Conservation (phyloP, 257 asterid genomes). For the Solanum appendiculatum region DNA sequence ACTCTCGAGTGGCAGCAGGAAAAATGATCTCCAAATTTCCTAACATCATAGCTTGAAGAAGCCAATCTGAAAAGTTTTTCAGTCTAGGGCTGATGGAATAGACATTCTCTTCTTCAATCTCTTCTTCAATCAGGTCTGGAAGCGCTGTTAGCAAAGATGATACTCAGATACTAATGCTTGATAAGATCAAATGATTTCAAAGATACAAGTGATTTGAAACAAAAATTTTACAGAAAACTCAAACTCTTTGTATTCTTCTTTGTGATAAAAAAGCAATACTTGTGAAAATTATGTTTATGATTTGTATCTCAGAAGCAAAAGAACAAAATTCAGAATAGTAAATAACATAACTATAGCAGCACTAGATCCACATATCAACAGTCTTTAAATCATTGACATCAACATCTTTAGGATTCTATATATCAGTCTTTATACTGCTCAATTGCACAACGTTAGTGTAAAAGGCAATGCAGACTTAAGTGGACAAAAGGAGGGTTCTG, state of each 20-base stretch:
- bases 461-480: neutral
- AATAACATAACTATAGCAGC: neutral
- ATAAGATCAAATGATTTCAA: neutral
- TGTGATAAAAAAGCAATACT: neutral
- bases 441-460: neutral
- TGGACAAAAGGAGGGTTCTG: neutral
- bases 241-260: neutral
- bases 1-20: constrained; percentile 85
- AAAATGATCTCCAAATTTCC: constrained; percentile 79
- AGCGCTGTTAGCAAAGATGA: constrained; percentile 24
- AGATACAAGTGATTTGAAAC: neutral
- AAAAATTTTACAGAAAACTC: neutral
- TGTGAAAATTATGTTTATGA: neutral
- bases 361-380: neutral
- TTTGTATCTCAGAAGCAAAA: neutral
- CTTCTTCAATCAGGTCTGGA: constrained; percentile 32
- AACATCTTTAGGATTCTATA: neutral
- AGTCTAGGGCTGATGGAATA: constrained; percentile 48
- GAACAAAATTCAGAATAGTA: neutral
- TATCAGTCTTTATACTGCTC: neutral
- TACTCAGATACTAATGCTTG: neutral
- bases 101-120: constrained; percentile 30
- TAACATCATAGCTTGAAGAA: constrained; percentile 48
- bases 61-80: constrained; percentile 64
- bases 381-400: neutral